Evolutionary conservation across 306 rosid genomes (phyloP).

Genomic region (Trifolium pratense): DNA sequence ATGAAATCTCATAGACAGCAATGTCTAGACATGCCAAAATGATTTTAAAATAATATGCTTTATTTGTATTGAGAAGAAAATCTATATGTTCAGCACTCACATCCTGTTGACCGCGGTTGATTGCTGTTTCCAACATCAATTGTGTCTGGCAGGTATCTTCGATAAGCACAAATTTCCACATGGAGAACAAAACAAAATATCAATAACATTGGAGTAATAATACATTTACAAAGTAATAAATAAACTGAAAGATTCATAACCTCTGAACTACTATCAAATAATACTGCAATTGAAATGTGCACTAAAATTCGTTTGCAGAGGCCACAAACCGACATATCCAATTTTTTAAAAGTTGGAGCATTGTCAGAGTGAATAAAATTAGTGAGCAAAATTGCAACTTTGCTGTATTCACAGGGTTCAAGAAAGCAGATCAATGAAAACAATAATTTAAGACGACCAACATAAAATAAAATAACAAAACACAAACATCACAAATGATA

Average conservation of each 20-base stretch:
- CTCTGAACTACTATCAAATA: conserved; percentile 22
- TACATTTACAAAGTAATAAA: conserved; percentile 6
- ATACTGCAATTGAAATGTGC: conserved; percentile 19
- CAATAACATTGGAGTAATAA: conserved; percentile 32
- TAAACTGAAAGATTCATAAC: conserved; percentile 1
- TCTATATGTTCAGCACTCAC: conserved; percentile 76
- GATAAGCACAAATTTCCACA: conserved; percentile 39
- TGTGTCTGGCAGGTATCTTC: conserved; percentile 96
- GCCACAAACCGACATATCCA: conserved; percentile 16
- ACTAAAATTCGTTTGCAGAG: conserved; percentile 21
- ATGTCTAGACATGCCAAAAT: conserved; percentile 44
- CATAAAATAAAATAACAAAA: conserved; percentile 5
- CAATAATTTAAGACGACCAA: neutral
- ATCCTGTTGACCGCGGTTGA: conserved; percentile 85
- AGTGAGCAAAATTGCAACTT: neutral
- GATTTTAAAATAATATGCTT: conserved; percentile 46
- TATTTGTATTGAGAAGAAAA: conserved; percentile 53
- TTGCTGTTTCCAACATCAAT: conserved; percentile 86
- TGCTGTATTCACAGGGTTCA: neutral
- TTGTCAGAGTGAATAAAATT: neutral
- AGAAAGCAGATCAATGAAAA: conserved; percentile 26
- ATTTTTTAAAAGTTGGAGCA: conserved; percentile 17
- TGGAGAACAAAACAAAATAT: conserved; percentile 33
- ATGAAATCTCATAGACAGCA: conserved; percentile 45
- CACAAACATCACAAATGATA: conserved; percentile 16